Percentiles rank a stretch among this genome's conserved stretches.
Evolutionary conservation across 805 yeast species (phyloP).

Genomic region (Schizosaccharomyces pombe): DNA sequence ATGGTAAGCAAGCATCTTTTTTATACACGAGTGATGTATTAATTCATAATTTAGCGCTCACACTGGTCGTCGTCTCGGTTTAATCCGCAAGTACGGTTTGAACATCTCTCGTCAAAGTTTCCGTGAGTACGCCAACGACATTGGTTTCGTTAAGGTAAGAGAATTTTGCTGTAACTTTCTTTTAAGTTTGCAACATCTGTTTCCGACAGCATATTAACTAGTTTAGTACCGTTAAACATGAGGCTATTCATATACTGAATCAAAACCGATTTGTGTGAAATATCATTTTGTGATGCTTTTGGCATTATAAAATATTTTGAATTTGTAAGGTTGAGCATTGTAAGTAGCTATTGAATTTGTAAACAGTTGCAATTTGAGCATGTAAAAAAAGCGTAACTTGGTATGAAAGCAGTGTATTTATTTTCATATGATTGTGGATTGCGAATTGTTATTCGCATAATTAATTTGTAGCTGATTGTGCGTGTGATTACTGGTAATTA

Average conservation of each 20-base stretch:
- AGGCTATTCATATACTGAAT: too few species aligned
- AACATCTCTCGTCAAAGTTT: slow-evolving; percentile 99
- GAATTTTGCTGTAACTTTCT: too few species aligned
- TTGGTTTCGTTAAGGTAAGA: slow-evolving; percentile 89
- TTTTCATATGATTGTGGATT: too few species aligned
- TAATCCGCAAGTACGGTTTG: slow-evolving; percentile 98
- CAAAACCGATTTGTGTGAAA: too few species aligned
- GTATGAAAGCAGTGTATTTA: too few species aligned
- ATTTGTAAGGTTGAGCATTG: not conserved
- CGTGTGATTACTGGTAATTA: too few species aligned
- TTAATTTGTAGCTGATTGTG: too few species aligned
- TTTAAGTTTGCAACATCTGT: too few species aligned
- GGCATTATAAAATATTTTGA: not conserved
- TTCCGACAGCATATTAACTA: too few species aligned
- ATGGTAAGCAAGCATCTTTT: slow-evolving; percentile 23
- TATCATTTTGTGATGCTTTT: too few species aligned
- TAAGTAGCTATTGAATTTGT: not conserved
- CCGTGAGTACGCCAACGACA: slow-evolving; percentile 98
- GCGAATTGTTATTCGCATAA: too few species aligned
- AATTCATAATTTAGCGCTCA: slow-evolving; percentile 19
- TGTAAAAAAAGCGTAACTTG: not conserved
- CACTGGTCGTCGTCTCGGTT: slow-evolving; percentile 86
- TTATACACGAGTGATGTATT: not conserved
- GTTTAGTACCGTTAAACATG: slow-evolving; percentile 1
- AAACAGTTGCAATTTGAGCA: not conserved